A percentile compares a stretch with the other conserved stretches of the same genome.
These are phyloP conservation scores for Suillus sp. DNA, from an alignment of 768 basidiomycete species.

Conservation along the genomic window DNA sequence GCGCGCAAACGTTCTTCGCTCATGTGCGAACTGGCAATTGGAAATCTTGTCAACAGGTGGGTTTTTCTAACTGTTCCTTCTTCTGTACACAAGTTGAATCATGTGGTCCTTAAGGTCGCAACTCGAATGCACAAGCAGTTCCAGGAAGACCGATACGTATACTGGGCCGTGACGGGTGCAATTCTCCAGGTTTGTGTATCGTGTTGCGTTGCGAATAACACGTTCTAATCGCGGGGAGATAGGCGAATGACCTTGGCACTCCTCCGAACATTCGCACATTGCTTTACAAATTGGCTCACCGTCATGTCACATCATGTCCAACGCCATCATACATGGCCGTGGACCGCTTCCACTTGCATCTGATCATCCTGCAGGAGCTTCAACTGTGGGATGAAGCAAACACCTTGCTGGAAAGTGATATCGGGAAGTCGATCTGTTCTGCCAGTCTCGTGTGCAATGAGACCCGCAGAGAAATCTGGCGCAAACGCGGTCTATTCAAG, in stretches of 20 bases:
- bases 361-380: constrained; percentile 70
- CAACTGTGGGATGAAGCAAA: constrained; percentile 70
- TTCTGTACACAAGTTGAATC: constrained; percentile 6
- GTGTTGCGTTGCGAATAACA: background rate
- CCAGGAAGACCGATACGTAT: constrained; percentile 77
- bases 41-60: constrained; percentile 84
- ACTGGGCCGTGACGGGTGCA: constrained; percentile 81
- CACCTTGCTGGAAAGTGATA: constrained; percentile 65
- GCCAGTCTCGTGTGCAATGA: constrained; percentile 77
- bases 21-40: constrained; percentile 79
- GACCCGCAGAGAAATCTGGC: constrained; percentile 71
- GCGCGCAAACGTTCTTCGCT: constrained; percentile 82
- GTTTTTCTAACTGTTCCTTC: constrained; percentile 11
- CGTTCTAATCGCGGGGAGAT: background rate
- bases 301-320: constrained; percentile 65
- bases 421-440: constrained; percentile 66
- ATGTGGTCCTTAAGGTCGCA: constrained; percentile 53
- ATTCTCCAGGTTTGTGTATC: constrained; percentile 64
- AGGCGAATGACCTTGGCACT: constrained; percentile 75
- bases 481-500: constrained; percentile 50
- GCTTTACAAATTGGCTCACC: constrained; percentile 75
- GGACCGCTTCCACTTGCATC: constrained; percentile 78
- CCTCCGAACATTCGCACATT: constrained; percentile 62
- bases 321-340: constrained; percentile 64
- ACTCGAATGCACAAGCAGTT: constrained; percentile 85